Evolutionary conservation across 2,329 filamentous ascomycete species (phyloP).

Genomic region (Plectosphaerella plurivora): DNA sequence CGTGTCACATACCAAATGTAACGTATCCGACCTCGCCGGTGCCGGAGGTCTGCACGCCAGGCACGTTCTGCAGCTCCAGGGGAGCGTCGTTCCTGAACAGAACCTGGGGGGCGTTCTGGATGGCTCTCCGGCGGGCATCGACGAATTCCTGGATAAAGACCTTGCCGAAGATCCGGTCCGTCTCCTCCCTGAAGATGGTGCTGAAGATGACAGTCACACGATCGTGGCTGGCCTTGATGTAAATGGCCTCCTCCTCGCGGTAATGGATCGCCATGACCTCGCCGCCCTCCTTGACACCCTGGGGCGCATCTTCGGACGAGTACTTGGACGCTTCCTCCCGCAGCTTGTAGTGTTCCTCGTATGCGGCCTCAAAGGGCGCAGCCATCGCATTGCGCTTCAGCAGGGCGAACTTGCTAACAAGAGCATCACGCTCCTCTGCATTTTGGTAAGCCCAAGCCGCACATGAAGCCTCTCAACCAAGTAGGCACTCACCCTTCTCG

Average conservation of each 20-base stretch:
- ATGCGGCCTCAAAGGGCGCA: constrained; percentile 94
- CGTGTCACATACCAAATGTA: constrained; percentile 74
- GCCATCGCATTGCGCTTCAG: constrained; percentile 99
- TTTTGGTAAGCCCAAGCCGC: constrained; percentile 1
- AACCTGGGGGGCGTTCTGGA: constrained; percentile 97
- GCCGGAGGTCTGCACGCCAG: constrained; percentile 71
- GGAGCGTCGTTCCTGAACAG: constrained; percentile 93
- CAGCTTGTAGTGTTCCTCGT: constrained; percentile 83
- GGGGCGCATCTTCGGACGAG: constrained; percentile 88
- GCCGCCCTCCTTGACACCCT: constrained; percentile 83
- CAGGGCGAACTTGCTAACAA: constrained; percentile 82
- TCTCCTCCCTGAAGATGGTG: constrained; percentile 96
- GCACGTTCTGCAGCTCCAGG: constrained; percentile 81
- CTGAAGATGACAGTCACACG: constrained; percentile 98
- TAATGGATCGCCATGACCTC: constrained; percentile 97
- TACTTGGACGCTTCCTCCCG: constrained; percentile 88
- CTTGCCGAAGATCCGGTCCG: constrained; percentile 94
- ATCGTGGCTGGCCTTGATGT: constrained; percentile 95
- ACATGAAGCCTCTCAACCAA: background rate
- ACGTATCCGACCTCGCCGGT: constrained; percentile 93
- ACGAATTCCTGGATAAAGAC: constrained; percentile 99
- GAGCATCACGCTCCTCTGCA: constrained; percentile 75
- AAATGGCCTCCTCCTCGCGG: constrained; percentile 97
- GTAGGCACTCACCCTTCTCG: constrained; percentile 57
- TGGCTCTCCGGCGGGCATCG: constrained; percentile 87